phyloP scores from a whole-genome alignment of 2,329 filamentous ascomycete species.

The Neonectria hederae region DNA sequence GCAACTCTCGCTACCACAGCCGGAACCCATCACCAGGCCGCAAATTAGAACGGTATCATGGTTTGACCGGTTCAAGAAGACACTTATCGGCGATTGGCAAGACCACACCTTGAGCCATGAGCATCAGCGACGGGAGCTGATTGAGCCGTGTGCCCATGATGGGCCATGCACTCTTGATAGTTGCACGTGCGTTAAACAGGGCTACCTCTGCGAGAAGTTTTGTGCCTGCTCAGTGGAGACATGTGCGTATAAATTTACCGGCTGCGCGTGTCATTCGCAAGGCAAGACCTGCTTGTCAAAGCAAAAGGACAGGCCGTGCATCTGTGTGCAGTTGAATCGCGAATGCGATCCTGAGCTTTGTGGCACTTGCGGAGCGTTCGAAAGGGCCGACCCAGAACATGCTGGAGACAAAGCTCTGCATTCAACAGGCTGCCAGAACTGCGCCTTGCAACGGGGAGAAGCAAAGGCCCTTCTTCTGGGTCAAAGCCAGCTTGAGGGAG shows the following conservation, averaged over 20 bases:
- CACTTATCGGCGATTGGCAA: slow-evolving; percentile 64
- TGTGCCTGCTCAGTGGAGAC: slow-evolving; percentile 70
- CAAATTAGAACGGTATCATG: slow-evolving; percentile 59
- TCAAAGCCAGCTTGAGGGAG: slow-evolving; percentile 71
- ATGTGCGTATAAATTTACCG: slow-evolving; percentile 72
- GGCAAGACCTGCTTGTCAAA: slow-evolving; percentile 68
- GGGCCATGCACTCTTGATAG: slow-evolving; percentile 69
- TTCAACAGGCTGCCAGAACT: slow-evolving; percentile 74
- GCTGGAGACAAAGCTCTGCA: slow-evolving; percentile 66
- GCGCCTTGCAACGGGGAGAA: slow-evolving; percentile 73
- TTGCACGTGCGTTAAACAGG: slow-evolving; percentile 70
- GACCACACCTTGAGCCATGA: slow-evolving; percentile 64
- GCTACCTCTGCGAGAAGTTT: slow-evolving; percentile 76
- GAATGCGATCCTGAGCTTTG: slow-evolving; percentile 86
- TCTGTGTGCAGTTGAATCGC: slow-evolving; percentile 76
- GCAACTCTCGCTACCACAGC: slow-evolving; percentile 38
- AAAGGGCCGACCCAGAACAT: slow-evolving; percentile 75
- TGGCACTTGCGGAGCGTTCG: slow-evolving; percentile 72
- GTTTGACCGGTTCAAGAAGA: slow-evolving; percentile 67
- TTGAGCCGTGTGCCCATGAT: slow-evolving; percentile 74
- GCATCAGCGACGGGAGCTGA: slow-evolving; percentile 65
- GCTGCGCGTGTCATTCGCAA: slow-evolving; percentile 69
- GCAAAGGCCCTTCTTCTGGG: slow-evolving; percentile 74
- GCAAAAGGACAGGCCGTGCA: slow-evolving; percentile 69
- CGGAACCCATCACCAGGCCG: slow-evolving; percentile 41